Percentiles rank a stretch among this genome's conserved stretches.
These are phyloP conservation scores for Yamadazyma philogaea DNA, from an alignment of 805 yeast species.

Conservation along the genomic window DNA sequence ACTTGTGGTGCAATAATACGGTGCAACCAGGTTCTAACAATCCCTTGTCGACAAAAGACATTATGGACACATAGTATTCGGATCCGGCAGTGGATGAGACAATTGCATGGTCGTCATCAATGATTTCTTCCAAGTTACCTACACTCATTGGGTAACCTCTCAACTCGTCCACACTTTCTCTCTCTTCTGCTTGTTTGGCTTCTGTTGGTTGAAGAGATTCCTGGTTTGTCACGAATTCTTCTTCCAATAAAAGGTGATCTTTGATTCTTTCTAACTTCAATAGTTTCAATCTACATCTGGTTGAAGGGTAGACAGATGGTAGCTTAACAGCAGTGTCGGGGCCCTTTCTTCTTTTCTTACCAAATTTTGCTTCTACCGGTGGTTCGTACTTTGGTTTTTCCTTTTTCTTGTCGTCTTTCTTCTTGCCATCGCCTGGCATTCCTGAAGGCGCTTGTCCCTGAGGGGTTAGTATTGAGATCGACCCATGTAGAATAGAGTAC, in stretches of 20 bases:
- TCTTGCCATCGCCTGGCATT: constrained; percentile 48
- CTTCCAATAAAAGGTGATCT: constrained; percentile 91
- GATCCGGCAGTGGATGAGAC: constrained; percentile 95
- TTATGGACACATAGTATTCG: constrained; percentile 92
- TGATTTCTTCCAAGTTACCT: constrained; percentile 94
- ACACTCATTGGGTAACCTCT: constrained; percentile 96
- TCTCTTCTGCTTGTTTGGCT: constrained; percentile 93
- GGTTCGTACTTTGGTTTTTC: constrained; percentile 98
- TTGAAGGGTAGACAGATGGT: constrained; percentile 86
- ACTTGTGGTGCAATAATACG: constrained; percentile 90
- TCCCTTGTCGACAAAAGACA: constrained; percentile 96
- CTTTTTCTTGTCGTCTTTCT: constrained; percentile 61
- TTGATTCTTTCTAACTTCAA: constrained; percentile 93
- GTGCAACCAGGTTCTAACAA: constrained; percentile 95
- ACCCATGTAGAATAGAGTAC: neutral
- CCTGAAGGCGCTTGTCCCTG: constrained; percentile 58
- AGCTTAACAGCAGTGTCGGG: constrained; percentile 81
- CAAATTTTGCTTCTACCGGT: constrained; percentile 92
- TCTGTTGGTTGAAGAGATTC: constrained; percentile 95
- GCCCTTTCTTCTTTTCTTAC: constrained; percentile 90
- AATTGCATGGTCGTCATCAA: constrained; percentile 98
- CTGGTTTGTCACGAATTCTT: constrained; percentile 92
- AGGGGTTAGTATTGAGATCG: constrained; percentile 4
- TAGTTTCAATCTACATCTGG: constrained; percentile 88
- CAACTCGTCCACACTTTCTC: constrained; percentile 90